A percentile compares a stretch with the other conserved stretches of the same genome.
Conservation (phyloP, 257 asterid genomes). For the Haberlea rhodopensis region DNA sequence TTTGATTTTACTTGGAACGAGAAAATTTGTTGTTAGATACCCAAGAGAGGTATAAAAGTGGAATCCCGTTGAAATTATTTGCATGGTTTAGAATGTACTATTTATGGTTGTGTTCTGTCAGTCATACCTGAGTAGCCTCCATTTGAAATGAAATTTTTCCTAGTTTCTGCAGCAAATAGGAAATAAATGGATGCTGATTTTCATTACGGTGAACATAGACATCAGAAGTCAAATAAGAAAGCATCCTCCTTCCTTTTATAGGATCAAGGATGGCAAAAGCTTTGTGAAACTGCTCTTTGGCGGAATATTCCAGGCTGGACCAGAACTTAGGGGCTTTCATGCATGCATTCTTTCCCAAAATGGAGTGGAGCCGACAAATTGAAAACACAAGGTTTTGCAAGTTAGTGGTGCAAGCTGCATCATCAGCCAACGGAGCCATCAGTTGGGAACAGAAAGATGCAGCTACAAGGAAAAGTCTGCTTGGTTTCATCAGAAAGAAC, state of each 20-base stretch:
- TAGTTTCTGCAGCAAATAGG: slow-evolving; percentile 73
- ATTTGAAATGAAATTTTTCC: slow-evolving; percentile 66
- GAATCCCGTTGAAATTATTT: not conserved
- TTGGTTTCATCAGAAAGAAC: slow-evolving; percentile 59
- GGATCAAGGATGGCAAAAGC: slow-evolving; percentile 71
- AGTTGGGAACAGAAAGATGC: slow-evolving; percentile 73
- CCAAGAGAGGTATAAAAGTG: not conserved
- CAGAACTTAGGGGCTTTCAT: slow-evolving; percentile 48
- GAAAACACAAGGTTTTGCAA: slow-evolving; percentile 63
- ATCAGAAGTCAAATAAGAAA: slow-evolving; percentile 54
- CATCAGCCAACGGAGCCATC: slow-evolving; percentile 59
- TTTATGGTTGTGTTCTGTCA: not conserved
- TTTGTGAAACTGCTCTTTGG: slow-evolving; percentile 49
- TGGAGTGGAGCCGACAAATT: slow-evolving; percentile 51
- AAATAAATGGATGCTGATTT: slow-evolving; percentile 49
- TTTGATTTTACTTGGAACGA: not conserved
- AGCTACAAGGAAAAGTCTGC: slow-evolving; percentile 64
- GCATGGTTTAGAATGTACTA: not conserved
- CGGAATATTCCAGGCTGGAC: slow-evolving; percentile 53
- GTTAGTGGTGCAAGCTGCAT: slow-evolving; percentile 37
- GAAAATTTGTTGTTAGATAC: not conserved
- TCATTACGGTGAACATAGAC: slow-evolving; percentile 31
- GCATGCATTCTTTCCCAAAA: slow-evolving; percentile 39
- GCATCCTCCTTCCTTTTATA: slow-evolving; percentile 59
- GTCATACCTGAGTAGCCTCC: slow-evolving; percentile 67